These are phyloP conservation scores for Euphorbia celastroides DNA, from an alignment of 441 rosid species.

Conservation along the genomic window DNA sequence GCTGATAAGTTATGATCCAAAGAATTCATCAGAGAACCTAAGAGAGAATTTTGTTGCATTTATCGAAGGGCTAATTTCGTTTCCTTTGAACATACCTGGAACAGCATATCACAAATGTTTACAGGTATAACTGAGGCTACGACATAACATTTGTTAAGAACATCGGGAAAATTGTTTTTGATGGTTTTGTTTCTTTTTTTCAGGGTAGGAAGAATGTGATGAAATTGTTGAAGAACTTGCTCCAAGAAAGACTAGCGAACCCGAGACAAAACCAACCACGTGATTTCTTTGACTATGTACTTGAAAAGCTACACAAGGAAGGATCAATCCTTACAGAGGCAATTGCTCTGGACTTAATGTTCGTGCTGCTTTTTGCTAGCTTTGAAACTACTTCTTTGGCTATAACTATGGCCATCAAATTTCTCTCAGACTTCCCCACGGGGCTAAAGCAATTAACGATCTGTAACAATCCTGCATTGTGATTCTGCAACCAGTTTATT, in stretches of 20 bases:
- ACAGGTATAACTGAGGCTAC: conserved; percentile 3
- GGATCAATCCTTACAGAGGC: not conserved
- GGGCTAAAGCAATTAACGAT: conserved; percentile 14
- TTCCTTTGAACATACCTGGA: conserved; percentile 31
- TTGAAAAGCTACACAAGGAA: conserved; percentile 2
- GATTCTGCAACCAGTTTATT: no score
- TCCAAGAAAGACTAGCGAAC: no score
- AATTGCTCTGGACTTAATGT: not conserved
- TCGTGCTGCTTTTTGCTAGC: conserved; percentile 14
- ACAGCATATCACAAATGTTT: conserved; percentile 23
- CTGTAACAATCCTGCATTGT: no score
- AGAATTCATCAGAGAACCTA: conserved; percentile 10
- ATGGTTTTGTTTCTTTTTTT: no score
- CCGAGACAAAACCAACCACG: no score
- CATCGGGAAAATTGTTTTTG: not conserved
- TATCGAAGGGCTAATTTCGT: conserved; percentile 20
- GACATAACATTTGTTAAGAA: not conserved
- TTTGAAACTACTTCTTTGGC: conserved; percentile 17
- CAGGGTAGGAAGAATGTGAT: conserved; percentile 22
- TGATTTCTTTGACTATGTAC: conserved; percentile 21
- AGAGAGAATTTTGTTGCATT: conserved; percentile 16
- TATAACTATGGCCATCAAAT: conserved; percentile 17
- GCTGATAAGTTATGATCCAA: conserved; percentile 20
- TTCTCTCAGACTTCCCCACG: conserved; percentile 10
- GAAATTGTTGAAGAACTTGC: no score